Evolutionary conservation across 1,284 basidiomycete genomes (phyloP), one percentile per base, ranked within the genome.

Genomic region (Sporisorium reilianum): DNA sequence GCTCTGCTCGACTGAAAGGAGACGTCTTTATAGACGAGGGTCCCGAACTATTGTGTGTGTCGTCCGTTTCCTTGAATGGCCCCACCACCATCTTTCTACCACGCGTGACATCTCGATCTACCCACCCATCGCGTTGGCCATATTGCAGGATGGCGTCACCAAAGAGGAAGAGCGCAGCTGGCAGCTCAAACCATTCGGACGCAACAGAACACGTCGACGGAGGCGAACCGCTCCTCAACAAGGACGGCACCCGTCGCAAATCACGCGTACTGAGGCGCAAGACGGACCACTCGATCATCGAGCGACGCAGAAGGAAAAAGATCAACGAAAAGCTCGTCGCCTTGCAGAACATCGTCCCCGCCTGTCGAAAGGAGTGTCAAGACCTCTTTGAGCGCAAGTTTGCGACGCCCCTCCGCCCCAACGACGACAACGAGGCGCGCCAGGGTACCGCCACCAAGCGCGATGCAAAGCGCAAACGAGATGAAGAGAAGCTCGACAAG

Each of bases 311-410:
- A 11, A 53, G 83, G 20, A 81, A 83, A 46, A 84, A 84, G 74
- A 84, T 84, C 77, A 84, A 84, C 64, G 82, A 84, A 54, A 79
- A 80, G 51, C 78, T 84, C 9, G 70, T 84, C 38, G 53, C 66
- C 16, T 55, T 84, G 30, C 82, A 84, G 46, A 61, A 62, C 40
- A 53, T 70, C 16, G 78, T 84, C 11, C 83, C 83, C 0, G 83
- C 83, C 10, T 84, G 83, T 41, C 72, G 71, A 45, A 67, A 75
- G 23, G 79, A 84, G 55, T 80, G 77, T n/a, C 60, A 62, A 30
- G 79, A 81, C 41, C 63, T 78, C 36, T 63, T 83, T 26, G 73
- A 75, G 14, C 55, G 60, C n/a, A 71, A 71, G 22, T 75, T 64
- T 10, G 58, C 51, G 32, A 32, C 52, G 6, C 65, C 65, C 28